phyloP scores from a whole-genome alignment of 1,139 yeast species.

The Arxiozyma telluris region DNA sequence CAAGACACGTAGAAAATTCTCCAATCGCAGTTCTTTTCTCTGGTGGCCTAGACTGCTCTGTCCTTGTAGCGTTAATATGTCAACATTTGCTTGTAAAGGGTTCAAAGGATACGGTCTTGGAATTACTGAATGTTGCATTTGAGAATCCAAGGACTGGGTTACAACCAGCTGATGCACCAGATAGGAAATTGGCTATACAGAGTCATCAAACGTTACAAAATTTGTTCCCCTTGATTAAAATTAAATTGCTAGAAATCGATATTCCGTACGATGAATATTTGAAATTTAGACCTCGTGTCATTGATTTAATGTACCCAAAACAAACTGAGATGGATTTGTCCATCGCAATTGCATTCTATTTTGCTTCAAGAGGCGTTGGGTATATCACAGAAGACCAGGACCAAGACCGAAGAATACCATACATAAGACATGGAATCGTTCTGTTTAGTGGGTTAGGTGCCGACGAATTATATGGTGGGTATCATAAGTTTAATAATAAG shows the following conservation, averaged over 20 bases:
- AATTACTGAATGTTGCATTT: slow-evolving; percentile 89
- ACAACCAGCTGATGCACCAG: slow-evolving; percentile 65
- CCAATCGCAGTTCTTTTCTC: slow-evolving; percentile 66
- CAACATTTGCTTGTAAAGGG: slow-evolving; percentile 12
- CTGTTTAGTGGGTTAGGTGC: slow-evolving; percentile 94
- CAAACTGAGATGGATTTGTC: slow-evolving; percentile 92
- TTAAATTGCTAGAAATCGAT: slow-evolving; percentile 57
- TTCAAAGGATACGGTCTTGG: slow-evolving; percentile 36
- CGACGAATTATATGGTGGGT: slow-evolving; percentile 91
- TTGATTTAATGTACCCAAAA: slow-evolving; percentile 66
- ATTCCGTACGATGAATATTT: slow-evolving; percentile 62
- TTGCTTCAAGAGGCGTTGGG: slow-evolving; percentile 63
- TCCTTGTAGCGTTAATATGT: slow-evolving; percentile 46
- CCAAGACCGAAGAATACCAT: slow-evolving; percentile 20
- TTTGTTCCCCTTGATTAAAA: slow-evolving; percentile 33
- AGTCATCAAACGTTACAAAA: slow-evolving; percentile 48
- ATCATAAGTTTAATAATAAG: slow-evolving; percentile 39
- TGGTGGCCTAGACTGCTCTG: slow-evolving; percentile 90
- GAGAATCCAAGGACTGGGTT: slow-evolving; percentile 76
- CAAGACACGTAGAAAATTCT: slow-evolving; percentile 35
- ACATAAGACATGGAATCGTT: slow-evolving; percentile 53
- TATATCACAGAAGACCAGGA: slow-evolving; percentile 17
- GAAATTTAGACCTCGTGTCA: slow-evolving; percentile 43
- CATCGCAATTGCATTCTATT: slow-evolving; percentile 89
- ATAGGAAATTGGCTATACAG: slow-evolving; percentile 57